phyloP scores from a whole-genome alignment of 345 rosid species.

The Combretum micranthum region DNA sequence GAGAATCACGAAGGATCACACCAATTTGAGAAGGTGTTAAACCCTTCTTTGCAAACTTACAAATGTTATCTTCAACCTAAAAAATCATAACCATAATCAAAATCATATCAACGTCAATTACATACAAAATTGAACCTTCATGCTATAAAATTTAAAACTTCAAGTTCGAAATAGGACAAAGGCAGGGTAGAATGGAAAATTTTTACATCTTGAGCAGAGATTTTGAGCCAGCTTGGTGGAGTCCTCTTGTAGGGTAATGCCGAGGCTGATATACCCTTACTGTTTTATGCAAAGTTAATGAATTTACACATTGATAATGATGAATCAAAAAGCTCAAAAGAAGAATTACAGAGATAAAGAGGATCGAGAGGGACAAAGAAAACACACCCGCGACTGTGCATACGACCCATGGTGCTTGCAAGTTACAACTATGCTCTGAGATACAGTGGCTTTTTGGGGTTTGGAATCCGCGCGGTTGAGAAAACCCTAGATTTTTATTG shows the following conservation, averaged over 20 bases:
- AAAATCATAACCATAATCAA: too few relatives aligned
- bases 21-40: constrained; percentile 34
- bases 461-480: too few relatives aligned
- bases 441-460: too few relatives aligned
- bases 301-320: not conserved
- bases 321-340: not conserved
- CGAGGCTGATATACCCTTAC: constrained; percentile 36
- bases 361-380: not conserved
- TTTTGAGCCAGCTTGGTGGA: constrained; percentile 36
- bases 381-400: constrained; percentile 33
- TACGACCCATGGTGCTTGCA: constrained; percentile 31
- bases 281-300: not conserved
- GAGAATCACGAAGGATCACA: constrained; percentile 35
- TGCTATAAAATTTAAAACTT: not conserved
- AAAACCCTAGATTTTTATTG: too few relatives aligned
- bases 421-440: too few relatives aligned
- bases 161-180: not conserved
- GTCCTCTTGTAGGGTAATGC: constrained; percentile 35
- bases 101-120: too few relatives aligned
- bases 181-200: too few relatives aligned
- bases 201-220: constrained; percentile 27
- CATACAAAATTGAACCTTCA: not conserved
- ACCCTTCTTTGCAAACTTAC: constrained; percentile 39
- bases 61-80: constrained; percentile 27
- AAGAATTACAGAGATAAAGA: not conserved